phyloP scores from a whole-genome alignment of 495 filamentous ascomycete genomes.

The Penicillium macrosclerotiorum region DNA sequence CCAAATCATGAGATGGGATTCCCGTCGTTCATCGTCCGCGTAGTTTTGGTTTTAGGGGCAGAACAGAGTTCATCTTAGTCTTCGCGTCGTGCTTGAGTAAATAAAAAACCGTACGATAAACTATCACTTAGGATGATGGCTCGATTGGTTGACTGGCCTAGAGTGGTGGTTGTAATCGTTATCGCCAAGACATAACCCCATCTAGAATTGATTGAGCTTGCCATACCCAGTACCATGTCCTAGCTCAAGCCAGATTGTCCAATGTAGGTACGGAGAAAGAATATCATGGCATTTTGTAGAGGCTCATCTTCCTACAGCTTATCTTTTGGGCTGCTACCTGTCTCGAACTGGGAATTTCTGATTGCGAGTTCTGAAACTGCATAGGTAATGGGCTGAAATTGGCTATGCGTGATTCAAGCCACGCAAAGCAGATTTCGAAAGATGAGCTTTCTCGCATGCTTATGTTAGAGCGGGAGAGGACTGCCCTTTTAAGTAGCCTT shows the following conservation, averaged over 20 bases:
- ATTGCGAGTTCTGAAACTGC: background rate
- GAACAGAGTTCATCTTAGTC: conserved; percentile 1
- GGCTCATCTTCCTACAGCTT: background rate
- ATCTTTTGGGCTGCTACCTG: background rate
- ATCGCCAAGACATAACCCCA: background rate
- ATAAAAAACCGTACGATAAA: background rate
- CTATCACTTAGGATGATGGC: background rate
- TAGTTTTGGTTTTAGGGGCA: background rate
- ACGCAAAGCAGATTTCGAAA: background rate
- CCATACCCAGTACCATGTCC: background rate
- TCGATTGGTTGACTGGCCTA: conserved; percentile 2
- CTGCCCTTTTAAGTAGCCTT: conserved; percentile 8
- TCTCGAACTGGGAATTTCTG: conserved; percentile 1
- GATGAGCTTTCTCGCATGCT: conserved; percentile 1
- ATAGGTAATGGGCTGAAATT: background rate
- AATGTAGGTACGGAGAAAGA: background rate
- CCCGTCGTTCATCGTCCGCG: background rate
- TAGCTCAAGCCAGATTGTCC: conserved; percentile 1
- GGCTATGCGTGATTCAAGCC: background rate
- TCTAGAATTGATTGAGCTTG: conserved; percentile 1
- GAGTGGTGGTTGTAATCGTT: conserved; percentile 2
- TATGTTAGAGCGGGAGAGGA: background rate
- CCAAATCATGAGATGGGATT: conserved; percentile 2
- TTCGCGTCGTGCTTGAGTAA: conserved; percentile 3
- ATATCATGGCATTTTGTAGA: conserved; percentile 1